Evolutionary conservation across 768 basidiomycete genomes (phyloP).

Genomic region (Hortiboletus flavorubellus): DNA sequence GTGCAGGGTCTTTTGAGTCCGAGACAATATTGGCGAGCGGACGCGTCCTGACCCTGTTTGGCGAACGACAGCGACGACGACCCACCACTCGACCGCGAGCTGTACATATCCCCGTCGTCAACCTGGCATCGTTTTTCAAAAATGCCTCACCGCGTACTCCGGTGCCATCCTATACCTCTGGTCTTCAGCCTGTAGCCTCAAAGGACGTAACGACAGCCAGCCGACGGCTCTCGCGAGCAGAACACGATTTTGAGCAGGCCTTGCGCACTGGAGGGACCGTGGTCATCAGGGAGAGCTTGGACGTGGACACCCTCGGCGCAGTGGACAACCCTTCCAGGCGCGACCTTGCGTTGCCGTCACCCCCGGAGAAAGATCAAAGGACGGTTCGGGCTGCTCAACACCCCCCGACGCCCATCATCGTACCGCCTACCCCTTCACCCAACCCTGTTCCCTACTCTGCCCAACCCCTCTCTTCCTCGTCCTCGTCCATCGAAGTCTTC

Average conservation of each 20-base stretch:
- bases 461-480: conserved; percentile 39
- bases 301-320: conserved; percentile 63
- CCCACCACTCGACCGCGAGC: neutral
- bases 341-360: conserved; percentile 41
- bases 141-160: conserved; percentile 45
- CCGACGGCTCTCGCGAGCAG: conserved; percentile 66
- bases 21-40: conserved; percentile 2
- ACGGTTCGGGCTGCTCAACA: conserved; percentile 37
- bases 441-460: conserved; percentile 34
- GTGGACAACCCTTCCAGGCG: conserved; percentile 41
- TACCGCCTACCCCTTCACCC: conserved; percentile 68
- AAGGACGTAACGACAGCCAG: conserved; percentile 42
- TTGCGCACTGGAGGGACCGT: conserved; percentile 66
- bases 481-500: conserved; percentile 56
- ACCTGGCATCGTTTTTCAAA: conserved; percentile 66
- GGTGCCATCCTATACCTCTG: conserved; percentile 45
- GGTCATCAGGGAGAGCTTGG: conserved; percentile 64
- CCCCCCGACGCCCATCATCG: conserved; percentile 58
- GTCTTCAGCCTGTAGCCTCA: conserved; percentile 57
- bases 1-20: conserved; percentile 18
- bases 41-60: neutral
- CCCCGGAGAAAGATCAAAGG: conserved; percentile 34
- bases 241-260: conserved; percentile 81
- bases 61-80: conserved; percentile 13
- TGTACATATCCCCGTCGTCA: conserved; percentile 29